Evolutionary conservation across 441 rosid genomes (phyloP).

Genomic region (Gossypium gossypioides): DNA sequence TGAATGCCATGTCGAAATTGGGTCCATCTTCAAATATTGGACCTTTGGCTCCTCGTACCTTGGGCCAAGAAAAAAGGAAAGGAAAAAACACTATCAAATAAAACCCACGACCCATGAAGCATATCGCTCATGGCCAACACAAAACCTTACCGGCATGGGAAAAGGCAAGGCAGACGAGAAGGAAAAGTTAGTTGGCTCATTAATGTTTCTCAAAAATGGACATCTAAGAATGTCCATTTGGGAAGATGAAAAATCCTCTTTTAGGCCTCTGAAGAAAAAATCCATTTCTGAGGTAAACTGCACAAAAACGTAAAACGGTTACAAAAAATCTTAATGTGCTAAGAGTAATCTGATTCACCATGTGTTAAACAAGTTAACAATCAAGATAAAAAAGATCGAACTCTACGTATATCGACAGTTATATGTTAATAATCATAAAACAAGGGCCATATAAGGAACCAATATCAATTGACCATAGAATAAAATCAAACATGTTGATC

Average conservation of each 20-base stretch:
- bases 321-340: not conserved
- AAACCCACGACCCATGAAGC: not conserved
- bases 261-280: conserved; percentile 27
- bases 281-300: conserved; percentile 39
- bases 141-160: conserved; percentile 42
- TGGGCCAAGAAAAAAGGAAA: conserved; percentile 6
- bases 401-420: not conserved
- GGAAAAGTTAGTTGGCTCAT: conserved; percentile 66
- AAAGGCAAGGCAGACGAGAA: conserved; percentile 44
- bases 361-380: conserved; percentile 2
- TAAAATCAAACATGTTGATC: not conserved
- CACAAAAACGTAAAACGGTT: not conserved
- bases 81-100: not conserved
- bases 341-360: not conserved
- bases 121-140: not conserved
- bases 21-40: conserved; percentile 84
- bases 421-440: not conserved
- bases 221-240: conserved; percentile 41
- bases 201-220: conserved; percentile 70
- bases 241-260: conserved; percentile 33
- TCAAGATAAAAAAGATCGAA: not conserved
- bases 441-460: not conserved
- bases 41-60: conserved; percentile 54
- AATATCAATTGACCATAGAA: not conserved
- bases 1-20: conserved; percentile 60